A percentile compares a stretch with the other conserved stretches of the same genome.
phyloP scores from a whole-genome alignment of 1,284 basidiomycete genomes.

The Cutaneotrichosporon sp. region DNA sequence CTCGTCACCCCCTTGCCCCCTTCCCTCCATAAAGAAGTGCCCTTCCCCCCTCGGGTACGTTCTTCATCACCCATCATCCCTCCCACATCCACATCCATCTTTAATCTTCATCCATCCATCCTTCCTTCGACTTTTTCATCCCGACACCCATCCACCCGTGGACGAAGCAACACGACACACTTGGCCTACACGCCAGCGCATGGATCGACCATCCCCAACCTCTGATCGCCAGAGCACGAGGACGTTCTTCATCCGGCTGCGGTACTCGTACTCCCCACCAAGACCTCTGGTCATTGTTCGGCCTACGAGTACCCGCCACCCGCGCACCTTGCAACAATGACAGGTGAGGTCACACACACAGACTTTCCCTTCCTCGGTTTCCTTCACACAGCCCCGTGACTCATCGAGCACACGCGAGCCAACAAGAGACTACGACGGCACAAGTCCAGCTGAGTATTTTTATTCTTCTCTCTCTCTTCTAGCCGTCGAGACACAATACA shows the following conservation, averaged over 20 bases:
- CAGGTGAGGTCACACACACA: constrained; percentile 10
- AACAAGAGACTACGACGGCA: neutral
- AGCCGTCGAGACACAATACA: neutral
- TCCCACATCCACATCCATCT: constrained; percentile 3
- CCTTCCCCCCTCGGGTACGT: neutral
- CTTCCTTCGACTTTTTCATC: neutral
- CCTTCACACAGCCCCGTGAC: constrained; percentile 13
- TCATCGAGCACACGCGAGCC: neutral
- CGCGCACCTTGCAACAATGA: constrained; percentile 7
- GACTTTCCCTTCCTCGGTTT: constrained; percentile 5
- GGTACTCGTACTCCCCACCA: constrained; percentile 7
- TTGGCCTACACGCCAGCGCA: neutral
- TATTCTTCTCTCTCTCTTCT: constrained; percentile 6
- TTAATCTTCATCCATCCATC: neutral
- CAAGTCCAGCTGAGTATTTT: constrained; percentile 8
- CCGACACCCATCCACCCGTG: neutral
- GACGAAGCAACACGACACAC: constrained; percentile 10
- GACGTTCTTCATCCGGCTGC: neutral
- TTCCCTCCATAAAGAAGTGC: neutral
- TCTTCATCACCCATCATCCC: neutral
- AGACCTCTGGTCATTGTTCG: constrained; percentile 16
- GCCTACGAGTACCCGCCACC: constrained; percentile 4
- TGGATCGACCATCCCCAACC: neutral
- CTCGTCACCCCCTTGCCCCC: neutral
- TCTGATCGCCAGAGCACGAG: constrained; percentile 2